Conservation (phyloP, 1,284 basidiomycete genomes). For the Pseudozyma thailandica region DNA sequence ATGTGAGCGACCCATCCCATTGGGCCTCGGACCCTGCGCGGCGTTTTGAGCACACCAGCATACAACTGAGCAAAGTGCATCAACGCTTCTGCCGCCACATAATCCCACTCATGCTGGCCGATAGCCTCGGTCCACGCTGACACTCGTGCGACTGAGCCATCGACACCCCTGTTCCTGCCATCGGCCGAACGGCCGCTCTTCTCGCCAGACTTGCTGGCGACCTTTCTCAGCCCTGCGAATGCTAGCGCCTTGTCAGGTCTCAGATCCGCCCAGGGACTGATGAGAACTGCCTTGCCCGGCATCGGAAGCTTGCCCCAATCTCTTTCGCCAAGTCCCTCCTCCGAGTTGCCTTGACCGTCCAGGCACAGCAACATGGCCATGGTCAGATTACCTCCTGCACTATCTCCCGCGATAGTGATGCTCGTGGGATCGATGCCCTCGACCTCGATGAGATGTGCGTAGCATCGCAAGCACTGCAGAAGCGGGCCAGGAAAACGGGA, state of each 20-base stretch:
- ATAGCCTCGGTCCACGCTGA: constrained; percentile 54
- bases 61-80: constrained; percentile 67
- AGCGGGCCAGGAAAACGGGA: constrained; percentile 61
- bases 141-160: neutral
- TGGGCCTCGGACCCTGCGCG: constrained; percentile 61
- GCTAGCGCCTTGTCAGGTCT: constrained; percentile 52
- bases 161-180: neutral
- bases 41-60: constrained; percentile 56
- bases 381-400: constrained; percentile 63
- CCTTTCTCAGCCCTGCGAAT: constrained; percentile 51
- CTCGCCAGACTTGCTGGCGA: no score
- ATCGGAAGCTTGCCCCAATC: constrained; percentile 62
- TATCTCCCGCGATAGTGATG: constrained; percentile 65
- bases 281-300: constrained; percentile 63
- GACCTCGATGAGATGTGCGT: constrained; percentile 64
- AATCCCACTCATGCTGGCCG: constrained; percentile 61
- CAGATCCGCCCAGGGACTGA: constrained; percentile 66
- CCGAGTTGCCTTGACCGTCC: constrained; percentile 48
- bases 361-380: constrained; percentile 63
- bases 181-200: no score
- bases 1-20: constrained; percentile 63
- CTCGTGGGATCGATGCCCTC: constrained; percentile 54
- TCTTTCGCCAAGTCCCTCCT: constrained; percentile 47
- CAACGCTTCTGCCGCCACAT: constrained; percentile 62
- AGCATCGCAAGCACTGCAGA: constrained; percentile 65